Base-by-base conservation (phyloP, 805 yeast species). In the Candida berthetii region DNA sequence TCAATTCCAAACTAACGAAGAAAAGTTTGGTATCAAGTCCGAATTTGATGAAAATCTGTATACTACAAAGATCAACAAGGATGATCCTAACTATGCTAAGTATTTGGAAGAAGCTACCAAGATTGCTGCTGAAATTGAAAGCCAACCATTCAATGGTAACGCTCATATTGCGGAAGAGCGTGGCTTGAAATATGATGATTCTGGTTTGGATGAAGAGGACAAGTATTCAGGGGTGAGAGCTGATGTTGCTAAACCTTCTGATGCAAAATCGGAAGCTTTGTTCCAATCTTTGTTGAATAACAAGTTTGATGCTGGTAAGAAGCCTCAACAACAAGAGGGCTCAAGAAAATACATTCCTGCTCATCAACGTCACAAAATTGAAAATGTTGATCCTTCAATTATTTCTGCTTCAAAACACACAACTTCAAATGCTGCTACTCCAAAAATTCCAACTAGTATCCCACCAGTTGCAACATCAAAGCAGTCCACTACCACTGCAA, bases 181-280 rank as follows among this genome's bases (percentile, higher is more conserved):
- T 60, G 96, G 96, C 20, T 47, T 79, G 14, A 54, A 60, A 15
- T 74, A 84, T 31, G 96, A 86, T 58, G 96, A 86, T 55, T 76
- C 85, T 45, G 96, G 95, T 15, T 50, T 86, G 50, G 98, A 93
- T 62, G 99, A 93, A 65, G 99, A 93, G 62, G 96, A 90, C 61
- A 85, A 85, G 62, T 93, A 90, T 58, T 88, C 96, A 4, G 97
- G 97, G 39, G 99, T 89, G 36, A 80, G 74, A 44, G 76, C 93
- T 54, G 56, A 64, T 46, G 64, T 63, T 22, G 64, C 39, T 28
- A 54, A 58, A 42, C 31, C 42, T n/a, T 17, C 16, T 19, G 27
- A 27, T 22, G 34, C 41, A 32, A 41, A 31, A 20, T 22, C 45
- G 17, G 58, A 56, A 41, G 61, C 57, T 7, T 35, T 56, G 18